These are phyloP conservation scores for Sedum album DNA, from an alignment of 164 flowering plant species.

Conservation along the genomic window DNA sequence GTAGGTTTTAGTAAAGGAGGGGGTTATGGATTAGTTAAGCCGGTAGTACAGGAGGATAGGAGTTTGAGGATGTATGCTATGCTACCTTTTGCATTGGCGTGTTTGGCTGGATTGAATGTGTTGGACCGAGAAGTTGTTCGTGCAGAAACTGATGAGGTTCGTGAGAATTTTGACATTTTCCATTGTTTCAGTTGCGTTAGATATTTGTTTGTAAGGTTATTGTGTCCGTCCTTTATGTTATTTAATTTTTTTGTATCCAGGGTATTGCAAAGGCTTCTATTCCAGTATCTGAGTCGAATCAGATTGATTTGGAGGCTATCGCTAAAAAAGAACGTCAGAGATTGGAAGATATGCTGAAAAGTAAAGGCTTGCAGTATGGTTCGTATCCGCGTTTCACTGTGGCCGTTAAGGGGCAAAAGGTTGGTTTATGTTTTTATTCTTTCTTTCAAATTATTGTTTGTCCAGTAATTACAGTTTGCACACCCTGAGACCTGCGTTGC, in stretches of 20 bases:
- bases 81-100: slow-evolving; percentile 40
- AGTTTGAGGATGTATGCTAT: slow-evolving; percentile 13
- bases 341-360: slow-evolving; percentile 57
- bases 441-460: background rate
- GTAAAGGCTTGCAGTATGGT: slow-evolving; percentile 51
- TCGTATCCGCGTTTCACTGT: slow-evolving; percentile 71
- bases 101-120: slow-evolving; percentile 45
- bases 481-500: background rate
- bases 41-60: background rate
- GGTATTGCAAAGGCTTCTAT: slow-evolving; percentile 22
- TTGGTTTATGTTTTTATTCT: slow-evolving; percentile 14
- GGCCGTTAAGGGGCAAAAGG: slow-evolving; percentile 86
- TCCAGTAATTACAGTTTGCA: background rate
- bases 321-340: slow-evolving; percentile 52
- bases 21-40: slow-evolving; percentile 12
- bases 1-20: slow-evolving; percentile 20
- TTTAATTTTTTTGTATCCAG: slow-evolving; percentile 21
- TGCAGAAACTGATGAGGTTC: slow-evolving; percentile 64
- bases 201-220: too few relatives aligned
- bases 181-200: background rate
- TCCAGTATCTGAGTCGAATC: slow-evolving; percentile 28
- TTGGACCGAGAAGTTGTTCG: slow-evolving; percentile 29
- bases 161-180: background rate
- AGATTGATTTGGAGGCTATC: slow-evolving; percentile 42
- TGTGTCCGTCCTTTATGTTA: slow-evolving; percentile 8